Base-by-base conservation (phyloP, 352 stramenopile species). In the Pythium scleroteichum region DNA sequence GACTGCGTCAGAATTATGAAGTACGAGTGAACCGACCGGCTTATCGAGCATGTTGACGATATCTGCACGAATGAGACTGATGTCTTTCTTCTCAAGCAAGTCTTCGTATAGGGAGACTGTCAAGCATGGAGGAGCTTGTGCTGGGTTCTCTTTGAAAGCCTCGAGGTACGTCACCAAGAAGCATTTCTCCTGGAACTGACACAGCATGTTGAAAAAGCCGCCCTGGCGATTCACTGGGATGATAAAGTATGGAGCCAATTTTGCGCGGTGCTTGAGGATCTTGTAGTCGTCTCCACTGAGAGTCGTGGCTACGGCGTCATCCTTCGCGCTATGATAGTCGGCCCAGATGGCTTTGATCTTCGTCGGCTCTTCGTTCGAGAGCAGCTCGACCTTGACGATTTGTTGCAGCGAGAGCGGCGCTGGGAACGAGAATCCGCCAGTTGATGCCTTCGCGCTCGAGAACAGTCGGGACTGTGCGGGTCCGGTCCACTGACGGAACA, bases 1-100 rank as follows among this genome's bases (percentile, higher is more conserved):
- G 19, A 51, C 6, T n/a, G 8, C 17, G 13, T 7, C 8, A n/a
- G 13, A 12, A 33, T 52, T 22, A 32, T 4, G 8, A 9, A 47
- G 9, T 47, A 5, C 19, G 20, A 19, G 33, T 19, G 6, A 40
- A 23, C 73, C 39, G 42, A 85, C 76, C 53, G 73, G 69, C 67
- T 95, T 95, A 64, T 91, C 85, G 24, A 96, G 71, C 76, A 94
- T 88, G 48, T 92, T 92, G 60, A 90, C 82, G 45, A 96, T 83
- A 49, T 96, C 87, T 13, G 74, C 87, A 44, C 87, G 85, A 16
- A 95, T 51, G 0, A 96, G 47, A 0, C 76, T 72, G 8, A 94
- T 52, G n/a, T 90, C 66, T 51, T 96, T 95, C n/a, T 73, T 74
- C 42, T 68, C 67, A 14, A 90, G 40, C 50, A 96, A 59, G 42